These are phyloP conservation scores for Nakaseomyces sp. DNA, from an alignment of 1,139 yeast genomes.

Conservation along the genomic window DNA sequence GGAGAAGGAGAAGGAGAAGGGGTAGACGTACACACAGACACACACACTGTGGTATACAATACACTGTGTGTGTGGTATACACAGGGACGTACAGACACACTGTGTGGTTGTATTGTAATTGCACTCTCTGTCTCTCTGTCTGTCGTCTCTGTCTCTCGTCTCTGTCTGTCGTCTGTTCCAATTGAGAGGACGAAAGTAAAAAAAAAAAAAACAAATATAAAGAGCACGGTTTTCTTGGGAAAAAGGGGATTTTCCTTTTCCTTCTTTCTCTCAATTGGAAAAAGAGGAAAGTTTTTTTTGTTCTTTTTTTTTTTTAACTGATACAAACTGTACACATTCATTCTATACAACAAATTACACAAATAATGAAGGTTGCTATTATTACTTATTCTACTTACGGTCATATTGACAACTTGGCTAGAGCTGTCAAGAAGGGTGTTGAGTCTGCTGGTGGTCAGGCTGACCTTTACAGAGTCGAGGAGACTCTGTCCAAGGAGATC, in stretches of 20 bases:
- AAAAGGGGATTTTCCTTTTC: neutral
- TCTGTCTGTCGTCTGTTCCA: too few relatives aligned
- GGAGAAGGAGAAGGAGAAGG: too few relatives aligned
- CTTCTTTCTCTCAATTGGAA: neutral
- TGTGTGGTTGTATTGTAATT: too few relatives aligned
- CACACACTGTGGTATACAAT: too few relatives aligned
- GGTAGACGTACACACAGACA: too few relatives aligned
- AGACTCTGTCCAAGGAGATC: constrained; percentile 53
- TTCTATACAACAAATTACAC: neutral
- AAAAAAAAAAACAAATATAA: too few relatives aligned
- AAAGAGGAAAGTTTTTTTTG: neutral
- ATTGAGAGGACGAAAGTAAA: too few relatives aligned
- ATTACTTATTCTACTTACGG: constrained; percentile 57
- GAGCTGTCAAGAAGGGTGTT: constrained; percentile 48
- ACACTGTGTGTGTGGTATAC: too few relatives aligned
- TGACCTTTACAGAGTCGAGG: constrained; percentile 52
- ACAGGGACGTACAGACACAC: too few relatives aligned
- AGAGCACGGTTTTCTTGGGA: neutral
- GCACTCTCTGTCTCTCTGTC: too few relatives aligned
- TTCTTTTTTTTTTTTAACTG: neutral
- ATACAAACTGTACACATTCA: too few relatives aligned
- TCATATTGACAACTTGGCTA: constrained; percentile 48
- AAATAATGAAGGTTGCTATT: constrained; percentile 48
- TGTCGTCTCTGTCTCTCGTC: too few relatives aligned
- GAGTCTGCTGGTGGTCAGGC: constrained; percentile 55